These are phyloP conservation scores for Calocybe gangraenosa DNA, from an alignment of 768 basidiomycete genomes.

Conservation along the genomic window DNA sequence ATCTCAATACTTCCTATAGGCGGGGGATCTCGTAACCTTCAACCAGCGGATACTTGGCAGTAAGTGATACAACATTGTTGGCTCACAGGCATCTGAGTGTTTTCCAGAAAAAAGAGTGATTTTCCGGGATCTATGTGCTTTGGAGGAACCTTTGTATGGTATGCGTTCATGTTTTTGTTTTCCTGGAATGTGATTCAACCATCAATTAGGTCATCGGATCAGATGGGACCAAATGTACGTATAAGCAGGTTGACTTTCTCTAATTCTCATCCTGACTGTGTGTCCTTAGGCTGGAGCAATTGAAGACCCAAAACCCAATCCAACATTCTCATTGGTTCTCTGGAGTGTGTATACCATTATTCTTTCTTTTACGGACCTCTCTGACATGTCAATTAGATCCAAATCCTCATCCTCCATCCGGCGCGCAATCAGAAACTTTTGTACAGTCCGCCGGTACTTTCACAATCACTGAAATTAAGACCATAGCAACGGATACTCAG, in stretches of 20 bases:
- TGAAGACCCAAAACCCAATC: no score
- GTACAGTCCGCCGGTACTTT: not conserved
- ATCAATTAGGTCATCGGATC: not conserved
- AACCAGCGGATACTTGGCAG: constrained; percentile 15
- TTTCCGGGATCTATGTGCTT: constrained; percentile 15
- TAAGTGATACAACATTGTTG: not conserved
- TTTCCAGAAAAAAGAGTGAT: constrained; percentile 5
- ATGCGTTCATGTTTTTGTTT: not conserved
- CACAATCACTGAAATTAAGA: no score
- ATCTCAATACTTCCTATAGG: no score
- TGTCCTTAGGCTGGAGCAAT: not conserved
- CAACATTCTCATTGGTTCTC: not conserved
- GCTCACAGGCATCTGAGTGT: not conserved
- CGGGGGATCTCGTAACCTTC: constrained; percentile 14
- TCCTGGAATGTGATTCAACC: not conserved
- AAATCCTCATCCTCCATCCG: not conserved
- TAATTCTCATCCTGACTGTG: not conserved
- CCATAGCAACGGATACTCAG: no score
- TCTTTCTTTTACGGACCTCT: not conserved
- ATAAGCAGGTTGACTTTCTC: not conserved
- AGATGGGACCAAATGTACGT: not conserved
- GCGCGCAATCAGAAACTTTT: not conserved
- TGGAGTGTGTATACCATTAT: not conserved
- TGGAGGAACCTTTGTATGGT: constrained; percentile 18
- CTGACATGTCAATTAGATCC: not conserved